phyloP scores from a whole-genome alignment of 345 rosid species.

The Populus deltoides region DNA sequence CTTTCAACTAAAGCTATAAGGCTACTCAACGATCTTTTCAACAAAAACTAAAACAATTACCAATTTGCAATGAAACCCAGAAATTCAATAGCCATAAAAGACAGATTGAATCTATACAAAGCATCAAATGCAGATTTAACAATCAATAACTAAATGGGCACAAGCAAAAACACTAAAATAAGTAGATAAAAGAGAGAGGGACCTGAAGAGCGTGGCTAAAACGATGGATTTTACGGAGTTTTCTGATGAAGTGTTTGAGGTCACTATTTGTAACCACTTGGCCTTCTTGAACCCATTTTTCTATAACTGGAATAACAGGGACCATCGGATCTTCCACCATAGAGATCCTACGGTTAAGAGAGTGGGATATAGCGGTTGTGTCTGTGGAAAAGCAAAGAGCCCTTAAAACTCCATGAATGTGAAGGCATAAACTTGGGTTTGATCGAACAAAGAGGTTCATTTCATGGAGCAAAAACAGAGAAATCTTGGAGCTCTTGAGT shows the following conservation, averaged over 20 bases:
- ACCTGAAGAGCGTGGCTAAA: slow-evolving; percentile 11
- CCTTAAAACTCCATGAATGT: neutral
- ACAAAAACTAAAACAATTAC: too few relatives aligned
- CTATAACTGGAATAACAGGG: slow-evolving; percentile 8
- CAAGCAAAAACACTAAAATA: too few relatives aligned
- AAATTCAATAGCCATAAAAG: too few relatives aligned
- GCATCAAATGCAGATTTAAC: too few relatives aligned
- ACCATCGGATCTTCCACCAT: slow-evolving; percentile 1
- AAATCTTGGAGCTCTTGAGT: neutral
- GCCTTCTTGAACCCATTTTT: slow-evolving; percentile 11
- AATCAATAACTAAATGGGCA: too few relatives aligned
- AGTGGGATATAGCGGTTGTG: neutral
- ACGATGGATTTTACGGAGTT: slow-evolving; percentile 6
- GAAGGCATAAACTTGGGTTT: neutral
- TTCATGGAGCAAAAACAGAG: slow-evolving; percentile 11
- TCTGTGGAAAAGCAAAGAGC: neutral
- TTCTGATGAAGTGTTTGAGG: neutral
- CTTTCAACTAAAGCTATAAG: too few relatives aligned
- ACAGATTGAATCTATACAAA: too few relatives aligned
- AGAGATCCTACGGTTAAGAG: neutral
- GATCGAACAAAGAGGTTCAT: neutral
- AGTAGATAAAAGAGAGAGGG: neutral
- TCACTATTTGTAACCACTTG: neutral
- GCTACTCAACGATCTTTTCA: too few relatives aligned
- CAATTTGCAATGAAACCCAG: too few relatives aligned